Base-by-base conservation (phyloP, 306 rosid genomes). In the Inga leiocalycina region DNA sequence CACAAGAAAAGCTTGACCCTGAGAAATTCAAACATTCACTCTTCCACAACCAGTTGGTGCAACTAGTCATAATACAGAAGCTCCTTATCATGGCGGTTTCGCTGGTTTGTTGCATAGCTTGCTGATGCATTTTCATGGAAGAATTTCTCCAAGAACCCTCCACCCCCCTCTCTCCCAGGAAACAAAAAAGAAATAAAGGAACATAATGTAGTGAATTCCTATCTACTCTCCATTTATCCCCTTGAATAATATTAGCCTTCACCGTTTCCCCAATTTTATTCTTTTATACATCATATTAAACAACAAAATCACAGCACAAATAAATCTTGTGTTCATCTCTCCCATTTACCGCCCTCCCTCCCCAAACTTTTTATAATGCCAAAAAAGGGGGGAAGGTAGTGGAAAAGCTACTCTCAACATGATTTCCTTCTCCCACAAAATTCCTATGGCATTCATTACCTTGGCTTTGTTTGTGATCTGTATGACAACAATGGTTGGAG, bases 381-480 rank as follows among this genome's bases (percentile, higher is more conserved):
- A 83, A 74, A 89, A 89, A 39, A 5, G 43, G 89, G 70, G 41
- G 46, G 16, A 3, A 48, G 10, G 48, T 45, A 45, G 13, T 2
- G 80, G 77, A 83, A 81, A 69, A 70, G 84, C 85, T 86, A 69
- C n/a, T 75, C 66, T 65, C 82, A 89, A 75, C 85, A 85, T 81
- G 78, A 66, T 81, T 43, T 69, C 56, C 15, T 49, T 15, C 59
- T 39, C n/a, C 15, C 81, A 34, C 81, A 39, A 57, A 61, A 84
- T 70, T 83, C 85, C 73, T 68, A 80, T n/a, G 35, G 37, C 37
- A 62, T 61, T 24, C 74, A 75, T 86, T 88, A 94, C 97, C 99
- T 89, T 34, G 95, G 97, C 85, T 84, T 94, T n/a, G 94, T 94
- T 84, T 90, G 97, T 71, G 94, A 90, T 61, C 92, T 81, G 62